Evolutionary conservation across 1,284 basidiomycete species (phyloP), one percentile per base, ranked within the genome.

Genomic region (Fomitiporia mediterranea): DNA sequence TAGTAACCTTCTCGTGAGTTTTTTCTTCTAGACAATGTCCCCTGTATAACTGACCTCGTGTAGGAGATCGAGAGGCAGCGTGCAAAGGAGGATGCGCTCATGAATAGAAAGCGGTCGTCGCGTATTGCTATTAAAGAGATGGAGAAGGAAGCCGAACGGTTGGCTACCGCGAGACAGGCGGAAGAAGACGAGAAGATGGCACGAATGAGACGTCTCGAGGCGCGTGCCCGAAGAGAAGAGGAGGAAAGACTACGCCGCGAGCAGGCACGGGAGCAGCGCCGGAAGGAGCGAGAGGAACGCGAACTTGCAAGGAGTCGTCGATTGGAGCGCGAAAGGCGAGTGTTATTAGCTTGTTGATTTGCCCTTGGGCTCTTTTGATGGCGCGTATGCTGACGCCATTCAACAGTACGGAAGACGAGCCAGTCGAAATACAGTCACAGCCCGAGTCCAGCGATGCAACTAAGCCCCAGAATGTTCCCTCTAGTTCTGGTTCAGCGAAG

Each of bases 91-190:
- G 80, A 88, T 55, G 85, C 88, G 2, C 71, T 91, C 11, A 79
- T 83, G 23, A 84, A 84, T 59, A 82, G 91, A 56, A 94, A 94
- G 69, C 83, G 91, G 27, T 92, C 91, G 1, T 89, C 88, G 42
- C 86, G 92, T 34, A 82, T 94, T 57, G 89, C 91, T 4, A 69
- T 82, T 35, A 86, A 81, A 62, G 88, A 91, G 65, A 78, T 69
- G 49, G 85, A 86, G 67, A 83, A 80, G 62, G 85, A 89, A 65
- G 84, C 89, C 64, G 83, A 84, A 9, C 73, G 78, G 39, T 62
- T 76, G 9, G 74, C 76, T 2, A 77, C 78, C 15, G 72, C 75
- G 61, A 78, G 73, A 62, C 79, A 78, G 55, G 77, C 74, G 0
- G 84, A 89, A 59, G 85, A 83, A 50, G 77, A 77, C 21, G 85